These are phyloP conservation scores for Ophiostoma novo-ulmi DNA, from an alignment of 2,329 filamentous ascomycete genomes.

Conservation along the genomic window DNA sequence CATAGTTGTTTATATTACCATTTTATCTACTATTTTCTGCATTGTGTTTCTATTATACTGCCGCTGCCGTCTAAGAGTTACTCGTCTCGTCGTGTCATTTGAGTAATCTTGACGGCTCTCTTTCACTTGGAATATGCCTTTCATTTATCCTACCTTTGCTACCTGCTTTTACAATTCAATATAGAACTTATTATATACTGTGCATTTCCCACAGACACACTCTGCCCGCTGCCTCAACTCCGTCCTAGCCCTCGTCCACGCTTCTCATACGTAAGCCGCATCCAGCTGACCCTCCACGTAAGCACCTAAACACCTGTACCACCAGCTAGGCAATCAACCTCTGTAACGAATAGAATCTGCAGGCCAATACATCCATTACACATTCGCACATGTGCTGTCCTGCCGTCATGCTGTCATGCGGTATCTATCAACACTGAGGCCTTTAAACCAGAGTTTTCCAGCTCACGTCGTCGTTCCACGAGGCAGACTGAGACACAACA, in stretches of 20 bases:
- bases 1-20: background rate
- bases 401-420: background rate
- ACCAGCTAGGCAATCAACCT: background rate
- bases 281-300: background rate
- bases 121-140: too few species aligned
- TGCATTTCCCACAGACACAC: too few species aligned
- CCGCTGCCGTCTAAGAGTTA: too few species aligned
- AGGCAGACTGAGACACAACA: background rate
- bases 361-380: background rate
- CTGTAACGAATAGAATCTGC: background rate
- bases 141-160: too few species aligned
- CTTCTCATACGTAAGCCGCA: background rate
- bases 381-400: background rate
- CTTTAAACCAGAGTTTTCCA: background rate
- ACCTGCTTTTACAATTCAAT: too few species aligned
- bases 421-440: background rate
- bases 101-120: too few species aligned
- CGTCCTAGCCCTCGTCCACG: too few species aligned
- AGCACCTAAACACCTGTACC: background rate
- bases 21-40: too few species aligned
- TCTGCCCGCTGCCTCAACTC: too few species aligned
- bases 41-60: too few species aligned
- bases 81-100: too few species aligned
- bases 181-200: too few species aligned
- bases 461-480: background rate